Evolutionary conservation across 768 basidiomycete species (phyloP), one percentile per base, ranked within the genome.

Genomic region (Agaricus sinodeliciosus): DNA sequence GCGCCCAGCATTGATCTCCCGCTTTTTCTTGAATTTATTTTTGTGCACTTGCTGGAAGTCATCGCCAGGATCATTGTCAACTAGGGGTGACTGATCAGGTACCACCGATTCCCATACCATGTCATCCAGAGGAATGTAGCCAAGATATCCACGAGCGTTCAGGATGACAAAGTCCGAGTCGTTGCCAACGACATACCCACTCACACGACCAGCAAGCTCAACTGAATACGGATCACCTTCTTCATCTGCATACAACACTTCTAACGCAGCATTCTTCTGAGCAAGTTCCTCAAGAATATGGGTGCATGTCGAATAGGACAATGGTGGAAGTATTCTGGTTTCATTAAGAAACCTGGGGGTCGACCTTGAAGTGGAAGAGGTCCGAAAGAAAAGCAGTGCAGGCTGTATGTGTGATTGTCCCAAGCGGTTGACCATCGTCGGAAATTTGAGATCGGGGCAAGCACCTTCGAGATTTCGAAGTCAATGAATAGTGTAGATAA

Each of bases 211-310:
- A 9, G 90, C 90, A 7, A 93, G 73, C 59, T 89, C 89, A 5
- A 92, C 89, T n/a, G 85, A 82, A 59, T 81, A 90, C 2, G 87
- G 86, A 64, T 91, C 90, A 9, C 80, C 87, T 65, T 92, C 90
- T 65, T 84, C 84, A 58, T 91, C 88, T 5, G 89, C 88, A 56
- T 84, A 84, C 64, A 85, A 80, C 6, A 90, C 59, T 37, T 81
- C 69, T 16, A 89, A 62, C 4, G 59, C 58, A 3, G 36, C 44
- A 16, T 69, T 58, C 1, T 64, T 68, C 12, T 58, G 55, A n/a
- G 66, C 58, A 9, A 84, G 52, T 9, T 57, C 57, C 41, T 71
- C 60, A 2, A 92, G 66, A 8, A 80, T 78, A 43, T 79, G 69
- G 1, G 90, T 62, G 59, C 83, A 87, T 2, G 79, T 72, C 7